phyloP scores from a whole-genome alignment of 2,329 filamentous ascomycete species.

The Sarocladium kiliense region DNA sequence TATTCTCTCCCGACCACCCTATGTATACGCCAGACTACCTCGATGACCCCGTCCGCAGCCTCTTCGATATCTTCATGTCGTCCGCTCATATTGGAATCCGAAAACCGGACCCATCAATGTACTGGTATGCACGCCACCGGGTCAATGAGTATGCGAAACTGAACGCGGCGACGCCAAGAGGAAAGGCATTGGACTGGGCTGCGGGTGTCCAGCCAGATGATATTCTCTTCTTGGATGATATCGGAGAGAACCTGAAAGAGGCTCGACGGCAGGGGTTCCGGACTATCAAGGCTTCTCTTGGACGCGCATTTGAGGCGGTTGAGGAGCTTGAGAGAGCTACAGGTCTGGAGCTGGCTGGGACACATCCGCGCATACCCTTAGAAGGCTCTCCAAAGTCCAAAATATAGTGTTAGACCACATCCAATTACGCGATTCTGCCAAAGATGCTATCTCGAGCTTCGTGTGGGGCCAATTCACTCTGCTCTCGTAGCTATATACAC shows the following conservation, averaged over 20 bases:
- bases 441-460: no score
- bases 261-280: conserved; percentile 69
- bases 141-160: conserved; percentile 58
- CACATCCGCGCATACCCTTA: conserved; percentile 45
- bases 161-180: conserved; percentile 37
- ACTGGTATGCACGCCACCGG: conserved; percentile 63
- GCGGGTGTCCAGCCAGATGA: conserved; percentile 56
- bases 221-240: conserved; percentile 86
- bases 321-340: conserved; percentile 72
- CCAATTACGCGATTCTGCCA: no score
- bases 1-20: conserved; percentile 71
- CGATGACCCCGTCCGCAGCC: conserved; percentile 51
- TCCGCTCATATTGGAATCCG: conserved; percentile 82
- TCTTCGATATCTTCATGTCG: conserved; percentile 85
- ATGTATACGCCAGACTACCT: conserved; percentile 50
- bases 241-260: conserved; percentile 85
- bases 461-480: no score
- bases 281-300: conserved; percentile 81
- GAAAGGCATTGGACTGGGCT: conserved; percentile 36
- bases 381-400: conserved; percentile 31
- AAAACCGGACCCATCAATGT: conserved; percentile 82
- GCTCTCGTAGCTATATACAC: conserved; percentile 22
- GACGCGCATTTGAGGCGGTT: conserved; percentile 74
- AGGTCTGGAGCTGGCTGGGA: conserved; percentile 57
- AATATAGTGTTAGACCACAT: conserved; percentile 22